A percentile compares a stretch with the other conserved stretches of the same genome.
Conservation (phyloP, 106 monocot genomes). For the Iris macrosiphon region DNA sequence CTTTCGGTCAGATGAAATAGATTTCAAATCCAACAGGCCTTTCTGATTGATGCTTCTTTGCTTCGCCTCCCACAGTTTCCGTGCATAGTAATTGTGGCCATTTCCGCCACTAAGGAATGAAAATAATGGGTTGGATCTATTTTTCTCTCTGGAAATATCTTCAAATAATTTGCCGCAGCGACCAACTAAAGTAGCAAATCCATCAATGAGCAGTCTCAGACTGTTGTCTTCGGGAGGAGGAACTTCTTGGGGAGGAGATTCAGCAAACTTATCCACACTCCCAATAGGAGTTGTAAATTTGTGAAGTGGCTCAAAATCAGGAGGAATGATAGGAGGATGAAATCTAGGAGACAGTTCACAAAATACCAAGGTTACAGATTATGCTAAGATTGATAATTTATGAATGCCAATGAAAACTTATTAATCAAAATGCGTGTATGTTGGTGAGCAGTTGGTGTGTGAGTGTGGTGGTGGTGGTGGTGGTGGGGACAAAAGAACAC, state of each 20-base stretch:
- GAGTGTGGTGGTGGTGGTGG: too few species aligned
- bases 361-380: too few species aligned
- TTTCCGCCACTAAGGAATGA: conserved; percentile 73
- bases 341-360: conserved; percentile 47
- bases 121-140: conserved; percentile 76
- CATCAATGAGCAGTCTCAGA: conserved; percentile 70
- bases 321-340: conserved; percentile 68
- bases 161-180: conserved; percentile 87
- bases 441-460: too few species aligned
- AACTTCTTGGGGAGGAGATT: conserved; percentile 65
- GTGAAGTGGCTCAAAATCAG: conserved; percentile 58
- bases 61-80: conserved; percentile 90
- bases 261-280: conserved; percentile 18
- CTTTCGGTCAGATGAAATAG: conserved; percentile 30
- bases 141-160: conserved; percentile 83
- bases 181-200: conserved; percentile 80
- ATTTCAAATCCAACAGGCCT: conserved; percentile 19
- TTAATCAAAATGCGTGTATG: too few species aligned
- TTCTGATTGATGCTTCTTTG: conserved; percentile 37
- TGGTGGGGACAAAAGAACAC: too few species aligned
- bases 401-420: too few species aligned
- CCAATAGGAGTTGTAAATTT: conserved; percentile 52
- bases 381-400: too few species aligned
- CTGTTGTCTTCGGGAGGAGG: conserved; percentile 74
- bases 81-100: conserved; percentile 70